Percentiles rank a stretch among this genome's conserved stretches.
These are phyloP conservation scores for Fraxinus velutina DNA, from an alignment of 305 asterid genomes.

Conservation along the genomic window DNA sequence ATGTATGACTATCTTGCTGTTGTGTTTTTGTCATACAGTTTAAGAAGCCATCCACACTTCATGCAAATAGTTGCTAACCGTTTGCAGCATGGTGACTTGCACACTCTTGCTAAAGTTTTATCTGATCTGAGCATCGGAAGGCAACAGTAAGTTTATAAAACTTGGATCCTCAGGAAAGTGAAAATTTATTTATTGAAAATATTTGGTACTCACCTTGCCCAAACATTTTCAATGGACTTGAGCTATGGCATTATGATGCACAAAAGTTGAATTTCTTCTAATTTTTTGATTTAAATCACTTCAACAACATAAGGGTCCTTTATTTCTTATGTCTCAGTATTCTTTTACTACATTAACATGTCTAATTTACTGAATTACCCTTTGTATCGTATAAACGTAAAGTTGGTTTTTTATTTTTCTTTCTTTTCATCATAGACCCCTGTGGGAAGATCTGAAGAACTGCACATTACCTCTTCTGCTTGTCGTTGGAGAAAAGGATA, in stretches of 20 bases:
- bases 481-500: slow-evolving; percentile 77
- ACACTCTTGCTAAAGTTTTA: slow-evolving; percentile 59
- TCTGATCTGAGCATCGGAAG: slow-evolving; percentile 81
- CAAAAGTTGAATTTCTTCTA: neutral
- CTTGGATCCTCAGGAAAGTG: neutral
- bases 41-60: slow-evolving; percentile 80
- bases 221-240: neutral
- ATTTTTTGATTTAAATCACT: neutral
- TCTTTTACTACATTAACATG: neutral
- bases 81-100: slow-evolving; percentile 59
- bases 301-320: neutral
- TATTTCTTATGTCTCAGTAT: neutral
- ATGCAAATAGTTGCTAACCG: slow-evolving; percentile 45
- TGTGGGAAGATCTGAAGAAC: slow-evolving; percentile 84
- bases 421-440: slow-evolving; percentile 38
- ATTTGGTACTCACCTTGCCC: neutral
- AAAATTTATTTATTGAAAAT: neutral
- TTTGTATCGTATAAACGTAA: neutral
- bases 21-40: slow-evolving; percentile 45
- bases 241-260: neutral
- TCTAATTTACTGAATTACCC: neutral
- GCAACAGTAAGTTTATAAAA: slow-evolving; percentile 68
- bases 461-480: slow-evolving; percentile 64
- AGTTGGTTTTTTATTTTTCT: neutral
- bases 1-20: slow-evolving; percentile 5